A percentile compares a stretch with the other conserved stretches of the same genome.
Conservation (phyloP, 2,329 filamentous ascomycete species). For the Microsporum audouinii region DNA sequence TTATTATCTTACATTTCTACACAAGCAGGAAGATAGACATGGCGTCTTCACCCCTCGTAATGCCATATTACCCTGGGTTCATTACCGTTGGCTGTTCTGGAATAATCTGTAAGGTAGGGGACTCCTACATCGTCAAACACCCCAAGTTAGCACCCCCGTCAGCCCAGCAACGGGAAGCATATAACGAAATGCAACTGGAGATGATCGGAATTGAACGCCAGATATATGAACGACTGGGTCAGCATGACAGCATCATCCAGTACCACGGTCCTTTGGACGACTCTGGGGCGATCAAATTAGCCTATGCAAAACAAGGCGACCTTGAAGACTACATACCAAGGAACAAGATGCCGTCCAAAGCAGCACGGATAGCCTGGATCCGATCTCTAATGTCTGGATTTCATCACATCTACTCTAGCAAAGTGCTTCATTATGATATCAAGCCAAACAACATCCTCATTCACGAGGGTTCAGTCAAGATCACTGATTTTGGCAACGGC, state of each 20-base stretch:
- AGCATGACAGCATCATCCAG: constrained; percentile 13
- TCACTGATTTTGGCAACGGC: constrained; percentile 13
- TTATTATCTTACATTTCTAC: no score
- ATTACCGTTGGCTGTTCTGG: constrained; percentile 11
- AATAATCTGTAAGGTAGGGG: constrained; percentile 8
- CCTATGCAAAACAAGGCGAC: constrained; percentile 12
- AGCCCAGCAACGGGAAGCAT: not conserved
- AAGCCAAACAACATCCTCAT: constrained; percentile 14
- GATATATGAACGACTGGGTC: constrained; percentile 16
- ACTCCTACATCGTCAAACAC: constrained; percentile 11
- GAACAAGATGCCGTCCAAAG: constrained; percentile 9
- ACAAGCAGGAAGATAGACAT: no score
- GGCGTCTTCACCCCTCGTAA: not conserved
- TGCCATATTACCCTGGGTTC: constrained; percentile 5
- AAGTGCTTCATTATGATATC: constrained; percentile 14
- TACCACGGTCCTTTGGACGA: constrained; percentile 11
- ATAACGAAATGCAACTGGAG: constrained; percentile 9
- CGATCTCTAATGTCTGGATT: constrained; percentile 9
- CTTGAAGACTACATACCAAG: constrained; percentile 10
- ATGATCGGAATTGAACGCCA: constrained; percentile 8
- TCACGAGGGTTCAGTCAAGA: constrained; percentile 5
- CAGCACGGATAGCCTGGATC: constrained; percentile 11
- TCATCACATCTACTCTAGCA: constrained; percentile 13
- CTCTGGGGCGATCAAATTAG: constrained; percentile 13
- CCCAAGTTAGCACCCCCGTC: constrained; percentile 1